These are phyloP conservation scores for Akanthomyces uredinophilus DNA, from an alignment of 2,329 filamentous ascomycete genomes.

Conservation along the genomic window DNA sequence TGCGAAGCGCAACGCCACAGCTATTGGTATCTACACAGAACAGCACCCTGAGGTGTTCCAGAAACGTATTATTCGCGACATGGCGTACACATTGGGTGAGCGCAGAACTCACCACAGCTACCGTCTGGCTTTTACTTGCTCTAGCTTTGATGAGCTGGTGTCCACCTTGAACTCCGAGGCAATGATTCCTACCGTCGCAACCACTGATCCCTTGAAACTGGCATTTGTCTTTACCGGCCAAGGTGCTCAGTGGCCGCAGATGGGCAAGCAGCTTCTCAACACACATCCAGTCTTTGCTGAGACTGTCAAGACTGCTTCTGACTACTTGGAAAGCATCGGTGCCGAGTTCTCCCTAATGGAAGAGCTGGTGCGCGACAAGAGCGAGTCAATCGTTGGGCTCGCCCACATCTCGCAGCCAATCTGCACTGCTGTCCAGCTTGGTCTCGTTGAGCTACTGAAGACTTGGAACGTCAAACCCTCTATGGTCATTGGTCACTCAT, in stretches of 20 bases:
- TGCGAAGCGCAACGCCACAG: slow-evolving; percentile 25
- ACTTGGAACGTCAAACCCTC: slow-evolving; percentile 38
- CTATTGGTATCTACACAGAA: slow-evolving; percentile 35
- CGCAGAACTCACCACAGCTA: slow-evolving; percentile 39
- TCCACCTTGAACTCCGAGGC: slow-evolving; percentile 8
- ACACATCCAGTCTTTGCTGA: slow-evolving; percentile 31
- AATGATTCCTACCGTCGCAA: slow-evolving; percentile 16
- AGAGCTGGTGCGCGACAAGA: slow-evolving; percentile 32
- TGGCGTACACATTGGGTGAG: slow-evolving; percentile 45
- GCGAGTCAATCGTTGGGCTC: slow-evolving; percentile 29
- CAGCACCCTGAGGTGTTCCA: slow-evolving; percentile 39
- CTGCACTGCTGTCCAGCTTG: slow-evolving; percentile 44
- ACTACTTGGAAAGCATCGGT: slow-evolving; percentile 30
- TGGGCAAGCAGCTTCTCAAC: slow-evolving; percentile 34
- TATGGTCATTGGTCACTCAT: slow-evolving; percentile 41
- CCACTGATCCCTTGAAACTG: slow-evolving; percentile 19
- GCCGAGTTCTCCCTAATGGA: slow-evolving; percentile 33
- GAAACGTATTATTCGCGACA: slow-evolving; percentile 38
- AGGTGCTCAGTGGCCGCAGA: slow-evolving; percentile 34
- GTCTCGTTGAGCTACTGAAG: slow-evolving; percentile 38
- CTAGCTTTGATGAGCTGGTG: slow-evolving; percentile 39
- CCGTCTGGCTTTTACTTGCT: slow-evolving; percentile 39
- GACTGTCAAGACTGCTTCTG: slow-evolving; percentile 28
- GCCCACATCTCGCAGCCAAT: slow-evolving; percentile 40
- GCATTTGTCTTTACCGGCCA: slow-evolving; percentile 37